Evolutionary conservation across 2,329 filamentous ascomycete species (phyloP).

Genomic region (Cephalotrichum gorgonifer): DNA sequence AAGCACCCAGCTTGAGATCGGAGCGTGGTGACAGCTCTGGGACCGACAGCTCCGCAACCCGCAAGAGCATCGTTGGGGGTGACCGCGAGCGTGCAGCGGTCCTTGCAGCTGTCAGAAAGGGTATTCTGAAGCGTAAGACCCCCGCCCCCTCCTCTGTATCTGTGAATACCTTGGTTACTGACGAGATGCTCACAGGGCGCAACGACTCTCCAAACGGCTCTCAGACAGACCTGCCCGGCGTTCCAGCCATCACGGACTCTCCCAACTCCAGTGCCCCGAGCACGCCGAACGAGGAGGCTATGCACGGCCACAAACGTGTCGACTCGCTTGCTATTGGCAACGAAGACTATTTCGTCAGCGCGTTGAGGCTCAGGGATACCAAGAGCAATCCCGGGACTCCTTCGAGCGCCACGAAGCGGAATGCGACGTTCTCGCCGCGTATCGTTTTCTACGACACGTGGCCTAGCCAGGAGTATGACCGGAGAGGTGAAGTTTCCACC

Average conservation of each 20-base stretch:
- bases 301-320: constrained; percentile 49
- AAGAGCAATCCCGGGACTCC: constrained; percentile 77
- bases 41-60: constrained; percentile 50
- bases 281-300: constrained; percentile 71
- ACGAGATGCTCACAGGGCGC: constrained; percentile 1
- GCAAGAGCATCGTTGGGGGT: constrained; percentile 84
- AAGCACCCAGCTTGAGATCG: constrained; percentile 29
- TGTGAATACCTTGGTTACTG: background rate
- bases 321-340: constrained; percentile 66
- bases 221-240: constrained; percentile 36
- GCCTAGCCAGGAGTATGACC: constrained; percentile 92
- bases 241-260: constrained; percentile 61
- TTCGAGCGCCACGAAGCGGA: constrained; percentile 51
- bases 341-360: constrained; percentile 84
- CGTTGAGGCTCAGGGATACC: constrained; percentile 62
- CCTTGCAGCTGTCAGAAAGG: constrained; percentile 84
- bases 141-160: background rate
- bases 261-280: constrained; percentile 78
- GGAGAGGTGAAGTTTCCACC: constrained; percentile 89
- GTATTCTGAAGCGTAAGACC: constrained; percentile 76
- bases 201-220: constrained; percentile 4
- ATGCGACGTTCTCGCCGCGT: constrained; percentile 75
- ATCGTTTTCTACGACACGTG: constrained; percentile 95
- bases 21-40: constrained; percentile 46
- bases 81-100: constrained; percentile 88